A percentile compares a stretch with the other conserved stretches of the same genome.
These are phyloP conservation scores for Hsuehochloa calcarea DNA, from an alignment of 176 grass and related monocot genomes.

Conservation along the genomic window DNA sequence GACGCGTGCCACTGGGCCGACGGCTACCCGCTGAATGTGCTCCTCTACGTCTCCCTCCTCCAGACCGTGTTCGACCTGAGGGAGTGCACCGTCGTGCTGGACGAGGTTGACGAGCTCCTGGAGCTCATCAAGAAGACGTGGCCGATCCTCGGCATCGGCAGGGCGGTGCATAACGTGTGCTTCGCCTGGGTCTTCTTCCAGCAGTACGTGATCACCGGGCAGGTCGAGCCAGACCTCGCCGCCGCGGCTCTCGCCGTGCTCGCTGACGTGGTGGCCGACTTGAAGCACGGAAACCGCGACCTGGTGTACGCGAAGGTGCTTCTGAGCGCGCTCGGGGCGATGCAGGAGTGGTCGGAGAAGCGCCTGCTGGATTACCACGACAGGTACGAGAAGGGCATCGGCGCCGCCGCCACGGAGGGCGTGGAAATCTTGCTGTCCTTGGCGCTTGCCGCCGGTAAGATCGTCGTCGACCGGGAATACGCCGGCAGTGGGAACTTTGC, in stretches of 20 bases:
- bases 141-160: slow-evolving; percentile 59
- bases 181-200: slow-evolving; percentile 80
- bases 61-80: slow-evolving; percentile 63
- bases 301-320: slow-evolving; percentile 60
- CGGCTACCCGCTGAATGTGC: slow-evolving; percentile 74
- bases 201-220: slow-evolving; percentile 72
- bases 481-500: slow-evolving; percentile 20
- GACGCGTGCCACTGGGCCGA: slow-evolving; percentile 78
- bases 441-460: slow-evolving; percentile 54
- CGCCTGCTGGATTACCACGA: slow-evolving; percentile 73
- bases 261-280: slow-evolving; percentile 63
- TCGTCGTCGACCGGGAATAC: slow-evolving; percentile 43
- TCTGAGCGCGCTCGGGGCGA: slow-evolving; percentile 46
- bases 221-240: slow-evolving; percentile 78
- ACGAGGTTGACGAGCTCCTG: slow-evolving; percentile 89
- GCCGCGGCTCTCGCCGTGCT: slow-evolving; percentile 59
- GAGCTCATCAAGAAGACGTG: slow-evolving; percentile 96
- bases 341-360: slow-evolving; percentile 94
- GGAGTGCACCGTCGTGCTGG: slow-evolving; percentile 66
- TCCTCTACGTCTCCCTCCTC: slow-evolving; percentile 78
- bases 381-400: slow-evolving; percentile 49
- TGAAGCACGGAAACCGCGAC: slow-evolving; percentile 50
- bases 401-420: slow-evolving; percentile 11
- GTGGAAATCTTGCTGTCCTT: slow-evolving; percentile 74
- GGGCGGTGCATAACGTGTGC: slow-evolving; percentile 67